Evolutionary conservation across 2,329 filamentous ascomycete genomes (phyloP), one percentile per base, ranked within the genome.

Genomic region (Penicillium sclerotigenum): DNA sequence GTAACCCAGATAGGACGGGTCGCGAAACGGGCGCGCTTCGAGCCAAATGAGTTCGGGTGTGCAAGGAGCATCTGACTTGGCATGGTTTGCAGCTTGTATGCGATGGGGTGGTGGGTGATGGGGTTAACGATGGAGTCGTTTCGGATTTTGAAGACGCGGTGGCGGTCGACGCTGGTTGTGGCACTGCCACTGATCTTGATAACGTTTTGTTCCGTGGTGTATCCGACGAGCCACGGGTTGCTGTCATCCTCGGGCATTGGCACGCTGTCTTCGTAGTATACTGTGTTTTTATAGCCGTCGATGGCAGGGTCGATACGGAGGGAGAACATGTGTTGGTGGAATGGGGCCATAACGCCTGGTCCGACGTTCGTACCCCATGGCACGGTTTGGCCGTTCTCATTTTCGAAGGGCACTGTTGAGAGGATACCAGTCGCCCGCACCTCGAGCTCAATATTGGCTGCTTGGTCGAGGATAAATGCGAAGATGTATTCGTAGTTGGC

Each of bases 281-380:
- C 71, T 1, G 79, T 75, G 66, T 85, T 85, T 10, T 75, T 71
- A 56, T 78, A 77, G 0, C 84, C 84, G 52, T 83, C 83, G 31
- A 86, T 70, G 59, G 81, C 82, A 10, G 85, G 84, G 64, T 87
- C 85, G 20, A 87, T 77, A 6, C 85, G 82, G 14, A 87, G 78
- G 5, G 82, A 86, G 75, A 92, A 91, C 69, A 91, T 86, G 73
- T 91, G 89, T 68, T 92, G 89, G 67, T 91, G 89, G 71, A 87
- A 84, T 0, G 80, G 78, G 0, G 86, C 88, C 34, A 90, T 81
- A 9, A 88, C 86, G 34, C 86, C 86, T 0, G 86, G 86, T 52
- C 87, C 85, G 2, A 90, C 86, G 45, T 88, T 82, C 0, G 86
- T 90, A 33, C 86, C 87, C 76, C 83, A 88, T 2, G 85, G 83